Conservation (phyloP, 2,329 filamentous ascomycete genomes). For the Neofusicoccum umdonicola region DNA sequence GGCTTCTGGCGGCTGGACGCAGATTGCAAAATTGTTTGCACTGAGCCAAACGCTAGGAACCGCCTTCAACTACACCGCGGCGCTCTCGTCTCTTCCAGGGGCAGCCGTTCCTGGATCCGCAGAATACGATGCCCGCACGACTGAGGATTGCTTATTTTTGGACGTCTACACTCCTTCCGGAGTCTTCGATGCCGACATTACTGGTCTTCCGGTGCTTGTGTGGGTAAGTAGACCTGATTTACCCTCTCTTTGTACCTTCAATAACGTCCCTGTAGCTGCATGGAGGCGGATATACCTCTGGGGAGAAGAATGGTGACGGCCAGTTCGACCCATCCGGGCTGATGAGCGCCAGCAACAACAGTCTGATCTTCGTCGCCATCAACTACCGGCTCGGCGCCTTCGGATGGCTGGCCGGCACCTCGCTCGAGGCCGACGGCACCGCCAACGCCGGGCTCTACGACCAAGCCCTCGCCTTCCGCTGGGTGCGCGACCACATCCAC, state of each 20-base stretch:
- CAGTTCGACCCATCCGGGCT: conserved; percentile 35
- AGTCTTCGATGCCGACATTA: conserved; percentile 27
- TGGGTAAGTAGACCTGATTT: conserved; percentile 41
- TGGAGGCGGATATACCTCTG: conserved; percentile 42
- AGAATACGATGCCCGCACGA: neutral
- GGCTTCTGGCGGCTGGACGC: neutral
- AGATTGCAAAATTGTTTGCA: no score
- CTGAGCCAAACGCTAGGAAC: neutral
- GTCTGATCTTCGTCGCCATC: conserved; percentile 47
- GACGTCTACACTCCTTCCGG: conserved; percentile 38
- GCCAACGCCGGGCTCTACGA: conserved; percentile 37
- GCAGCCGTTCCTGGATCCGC: neutral
- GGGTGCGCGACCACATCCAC: conserved; percentile 39
- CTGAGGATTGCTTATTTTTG: conserved; percentile 41
- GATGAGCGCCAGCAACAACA: conserved; percentile 25
- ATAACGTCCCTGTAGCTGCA: no score
- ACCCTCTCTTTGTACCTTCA: neutral
- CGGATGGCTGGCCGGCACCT: conserved; percentile 34
- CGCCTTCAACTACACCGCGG: conserved; percentile 31
- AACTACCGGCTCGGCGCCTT: conserved; percentile 49
- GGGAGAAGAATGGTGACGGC: conserved; percentile 31
- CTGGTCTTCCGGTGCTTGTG: conserved; percentile 37
- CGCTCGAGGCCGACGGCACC: conserved; percentile 30
- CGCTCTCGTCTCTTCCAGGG: neutral
- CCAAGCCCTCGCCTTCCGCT: conserved; percentile 39